Evolutionary conservation across 2,329 filamentous ascomycete genomes (phyloP).

Genomic region (Cytospora chrysosperma): DNA sequence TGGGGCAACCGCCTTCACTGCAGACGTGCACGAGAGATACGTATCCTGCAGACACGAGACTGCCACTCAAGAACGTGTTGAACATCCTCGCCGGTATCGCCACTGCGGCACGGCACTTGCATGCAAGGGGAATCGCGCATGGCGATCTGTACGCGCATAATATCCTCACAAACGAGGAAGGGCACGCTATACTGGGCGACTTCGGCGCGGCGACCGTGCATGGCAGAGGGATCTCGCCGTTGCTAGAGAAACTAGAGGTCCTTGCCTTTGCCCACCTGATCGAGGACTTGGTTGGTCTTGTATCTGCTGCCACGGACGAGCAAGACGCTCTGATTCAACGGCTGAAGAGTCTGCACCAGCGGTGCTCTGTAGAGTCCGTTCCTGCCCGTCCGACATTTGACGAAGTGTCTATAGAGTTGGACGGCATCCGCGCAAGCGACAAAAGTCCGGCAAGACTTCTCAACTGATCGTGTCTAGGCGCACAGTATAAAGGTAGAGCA

Average conservation of each 20-base stretch:
- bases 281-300: constrained; percentile 43
- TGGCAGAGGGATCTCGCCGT: constrained; percentile 25
- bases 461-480: background rate
- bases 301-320: constrained; percentile 25
- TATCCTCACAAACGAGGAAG: constrained; percentile 41
- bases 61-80: constrained; percentile 34
- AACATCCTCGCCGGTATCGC: constrained; percentile 42
- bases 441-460: background rate
- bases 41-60: constrained; percentile 34
- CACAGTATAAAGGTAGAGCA: background rate
- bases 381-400: constrained; percentile 35
- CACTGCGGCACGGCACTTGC: constrained; percentile 43
- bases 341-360: constrained; percentile 32
- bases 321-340: constrained; percentile 22
- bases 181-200: constrained; percentile 46
- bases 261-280: constrained; percentile 48
- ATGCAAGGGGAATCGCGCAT: constrained; percentile 43
- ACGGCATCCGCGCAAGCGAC: background rate
- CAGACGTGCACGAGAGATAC: constrained; percentile 46
- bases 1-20: constrained; percentile 45
- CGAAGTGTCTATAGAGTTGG: constrained; percentile 30
- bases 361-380: constrained; percentile 32
- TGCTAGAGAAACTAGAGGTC: constrained; percentile 45
- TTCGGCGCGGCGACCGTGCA: constrained; percentile 50
- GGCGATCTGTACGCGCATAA: constrained; percentile 50